Conservation (phyloP, 1,284 basidiomycete genomes). For the Lentinula novae-zelandiae region DNA sequence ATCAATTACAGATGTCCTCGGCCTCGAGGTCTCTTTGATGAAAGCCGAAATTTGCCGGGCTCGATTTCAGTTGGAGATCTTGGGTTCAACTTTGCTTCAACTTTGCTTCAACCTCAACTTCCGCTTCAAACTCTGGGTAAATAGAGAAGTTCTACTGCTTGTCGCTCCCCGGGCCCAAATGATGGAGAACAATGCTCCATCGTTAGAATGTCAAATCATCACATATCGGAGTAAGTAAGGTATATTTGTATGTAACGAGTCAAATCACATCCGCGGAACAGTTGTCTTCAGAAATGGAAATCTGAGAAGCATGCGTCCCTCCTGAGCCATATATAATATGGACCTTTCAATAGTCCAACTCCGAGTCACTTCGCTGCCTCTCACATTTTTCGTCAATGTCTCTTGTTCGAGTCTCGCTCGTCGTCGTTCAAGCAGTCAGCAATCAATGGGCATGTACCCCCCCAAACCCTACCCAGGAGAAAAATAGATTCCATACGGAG, state of each 20-base stretch:
- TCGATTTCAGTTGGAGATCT: background rate
- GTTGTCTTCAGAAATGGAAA: background rate
- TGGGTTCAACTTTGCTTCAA: too few relatives aligned
- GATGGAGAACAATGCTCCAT: background rate
- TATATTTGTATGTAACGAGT: background rate
- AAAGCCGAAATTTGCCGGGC: background rate
- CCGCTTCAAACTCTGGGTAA: too few relatives aligned
- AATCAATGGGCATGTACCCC: slow-evolving; percentile 56
- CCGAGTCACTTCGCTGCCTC: background rate
- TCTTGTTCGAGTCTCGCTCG: slow-evolving; percentile 40
- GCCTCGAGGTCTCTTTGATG: background rate
- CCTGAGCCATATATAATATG: background rate
- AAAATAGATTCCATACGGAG: slow-evolving; percentile 51
- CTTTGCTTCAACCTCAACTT: too few relatives aligned
- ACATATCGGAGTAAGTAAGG: background rate
- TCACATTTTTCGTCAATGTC: slow-evolving; percentile 31
- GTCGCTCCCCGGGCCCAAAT: background rate
- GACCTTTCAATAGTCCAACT: background rate
- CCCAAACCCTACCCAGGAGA: slow-evolving; percentile 51
- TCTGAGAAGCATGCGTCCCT: background rate
- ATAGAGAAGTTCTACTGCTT: background rate
- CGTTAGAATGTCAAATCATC: background rate
- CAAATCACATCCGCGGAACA: background rate
- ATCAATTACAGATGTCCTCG: background rate
- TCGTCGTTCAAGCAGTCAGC: slow-evolving; percentile 44